phyloP scores from a whole-genome alignment of 495 filamentous ascomycete species.

The Cercophora newfieldiana region DNA sequence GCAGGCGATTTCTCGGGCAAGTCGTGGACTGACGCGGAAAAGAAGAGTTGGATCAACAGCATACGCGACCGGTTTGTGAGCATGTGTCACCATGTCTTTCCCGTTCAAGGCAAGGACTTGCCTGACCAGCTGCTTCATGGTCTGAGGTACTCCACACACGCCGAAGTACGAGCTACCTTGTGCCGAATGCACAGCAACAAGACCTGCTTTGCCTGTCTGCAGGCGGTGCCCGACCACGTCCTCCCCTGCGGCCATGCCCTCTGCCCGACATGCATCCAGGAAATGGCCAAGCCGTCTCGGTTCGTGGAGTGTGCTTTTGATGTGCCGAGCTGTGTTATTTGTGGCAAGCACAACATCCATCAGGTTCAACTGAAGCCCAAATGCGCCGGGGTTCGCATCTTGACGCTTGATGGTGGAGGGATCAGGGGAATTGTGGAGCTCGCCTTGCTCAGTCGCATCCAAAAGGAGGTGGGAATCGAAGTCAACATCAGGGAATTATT shows the following conservation, averaged over 20 bases:
- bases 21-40: not conserved
- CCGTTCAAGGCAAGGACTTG: not conserved
- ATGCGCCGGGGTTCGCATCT: conserved; percentile 50
- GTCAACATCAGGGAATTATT: conserved; percentile 47
- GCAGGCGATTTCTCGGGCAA: not conserved
- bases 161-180: not conserved
- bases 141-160: not conserved
- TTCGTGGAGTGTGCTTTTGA: not conserved
- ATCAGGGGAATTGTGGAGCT: conserved; percentile 52
- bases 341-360: not conserved
- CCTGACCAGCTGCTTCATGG: not conserved
- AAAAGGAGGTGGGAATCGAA: conserved; percentile 39
- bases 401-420: conserved; percentile 54
- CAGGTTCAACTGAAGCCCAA: conserved; percentile 41
- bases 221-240: conserved; percentile 52
- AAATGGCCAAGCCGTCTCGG: conserved; percentile 15
- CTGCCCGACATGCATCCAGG: conserved; percentile 48
- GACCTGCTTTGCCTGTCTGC: conserved; percentile 58
- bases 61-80: not conserved
- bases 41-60: not conserved
- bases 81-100: not conserved
- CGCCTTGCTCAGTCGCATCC: conserved; percentile 44
- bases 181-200: conserved; percentile 31
- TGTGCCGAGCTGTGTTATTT: not conserved
- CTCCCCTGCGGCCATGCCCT: conserved; percentile 61